Evolutionary conservation across 164 flowering plant species (phyloP).

Genomic region (Euptelea pleiosperma): DNA sequence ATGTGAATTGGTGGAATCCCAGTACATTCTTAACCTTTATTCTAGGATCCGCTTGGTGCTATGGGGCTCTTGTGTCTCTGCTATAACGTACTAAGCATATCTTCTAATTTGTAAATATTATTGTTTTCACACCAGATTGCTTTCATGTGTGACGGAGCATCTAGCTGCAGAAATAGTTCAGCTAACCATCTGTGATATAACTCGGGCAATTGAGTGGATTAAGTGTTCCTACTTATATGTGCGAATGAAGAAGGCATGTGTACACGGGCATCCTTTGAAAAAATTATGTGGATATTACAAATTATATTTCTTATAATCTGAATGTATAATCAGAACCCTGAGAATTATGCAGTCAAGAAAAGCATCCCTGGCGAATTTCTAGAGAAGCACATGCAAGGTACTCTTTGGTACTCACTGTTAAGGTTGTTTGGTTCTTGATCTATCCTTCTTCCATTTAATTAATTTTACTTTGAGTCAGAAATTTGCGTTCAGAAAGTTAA

Average conservation of each 20-base stretch:
- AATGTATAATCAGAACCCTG: constrained; percentile 65
- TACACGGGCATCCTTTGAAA: constrained; percentile 2
- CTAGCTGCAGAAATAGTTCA: constrained; percentile 98
- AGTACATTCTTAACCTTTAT: constrained; percentile 42
- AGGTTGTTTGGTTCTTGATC: background rate
- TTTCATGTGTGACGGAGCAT: constrained; percentile 86
- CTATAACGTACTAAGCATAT: background rate
- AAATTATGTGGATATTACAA: constrained; percentile 2
- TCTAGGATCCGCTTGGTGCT: constrained; percentile 3
- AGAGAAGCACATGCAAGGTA: constrained; percentile 89
- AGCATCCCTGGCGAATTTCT: constrained; percentile 50
- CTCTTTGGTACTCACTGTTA: background rate
- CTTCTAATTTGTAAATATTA: constrained; percentile 9
- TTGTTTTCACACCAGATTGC: constrained; percentile 49
- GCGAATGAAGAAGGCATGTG: constrained; percentile 85
- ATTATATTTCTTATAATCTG: constrained; percentile 16
- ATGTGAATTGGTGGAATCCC: constrained; percentile 95
- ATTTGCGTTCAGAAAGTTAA: constrained; percentile 81
- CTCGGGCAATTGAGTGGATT: constrained; percentile 94
- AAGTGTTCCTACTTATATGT: constrained; percentile 90
- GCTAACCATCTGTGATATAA: constrained; percentile 74
- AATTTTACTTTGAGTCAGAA: constrained; percentile 36
- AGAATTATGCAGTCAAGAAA: constrained; percentile 60
- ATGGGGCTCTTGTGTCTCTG: background rate
- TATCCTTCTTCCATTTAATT: constrained; percentile 7